These are phyloP conservation scores for Echria macrotheca DNA, from an alignment of 495 filamentous ascomycete genomes.

Conservation along the genomic window DNA sequence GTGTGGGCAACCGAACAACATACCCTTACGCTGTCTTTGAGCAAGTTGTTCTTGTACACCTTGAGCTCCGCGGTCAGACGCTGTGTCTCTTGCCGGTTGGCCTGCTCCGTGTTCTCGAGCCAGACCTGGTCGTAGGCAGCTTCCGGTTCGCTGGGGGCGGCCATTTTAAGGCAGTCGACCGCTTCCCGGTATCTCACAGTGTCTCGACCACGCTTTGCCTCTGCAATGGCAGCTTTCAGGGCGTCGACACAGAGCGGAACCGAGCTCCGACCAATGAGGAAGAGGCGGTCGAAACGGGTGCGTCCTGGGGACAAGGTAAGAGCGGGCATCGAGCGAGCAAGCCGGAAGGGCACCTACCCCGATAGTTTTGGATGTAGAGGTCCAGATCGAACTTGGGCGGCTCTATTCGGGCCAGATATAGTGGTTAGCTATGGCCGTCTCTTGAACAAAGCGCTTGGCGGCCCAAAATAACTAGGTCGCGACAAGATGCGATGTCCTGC, in stretches of 20 bases:
- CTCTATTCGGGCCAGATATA: constrained; percentile 44
- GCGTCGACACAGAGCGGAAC: constrained; percentile 73
- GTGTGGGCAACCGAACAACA: constrained; percentile 18
- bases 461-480: no score
- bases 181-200: constrained; percentile 64
- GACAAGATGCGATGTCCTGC: no score
- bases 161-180: constrained; percentile 55
- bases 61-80: constrained; percentile 77
- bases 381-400: constrained; percentile 90
- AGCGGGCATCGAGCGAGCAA: not conserved
- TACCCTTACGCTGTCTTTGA: constrained; percentile 96
- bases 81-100: constrained; percentile 61
- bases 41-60: constrained; percentile 93
- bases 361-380: constrained; percentile 85
- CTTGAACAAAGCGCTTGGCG: no score
- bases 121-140: constrained; percentile 62
- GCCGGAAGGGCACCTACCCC: constrained; percentile 48
- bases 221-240: constrained; percentile 66
- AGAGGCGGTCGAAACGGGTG: constrained; percentile 71
- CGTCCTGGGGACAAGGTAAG: constrained; percentile 43
- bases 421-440: no score
- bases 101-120: constrained; percentile 56
- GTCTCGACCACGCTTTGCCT: constrained; percentile 76
- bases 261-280: constrained; percentile 73
- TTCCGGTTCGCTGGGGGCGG: constrained; percentile 63